Evolutionary conservation across 2,329 filamentous ascomycete genomes (phyloP), one percentile per base, ranked within the genome.

Genomic region (Huntiella savannae): DNA sequence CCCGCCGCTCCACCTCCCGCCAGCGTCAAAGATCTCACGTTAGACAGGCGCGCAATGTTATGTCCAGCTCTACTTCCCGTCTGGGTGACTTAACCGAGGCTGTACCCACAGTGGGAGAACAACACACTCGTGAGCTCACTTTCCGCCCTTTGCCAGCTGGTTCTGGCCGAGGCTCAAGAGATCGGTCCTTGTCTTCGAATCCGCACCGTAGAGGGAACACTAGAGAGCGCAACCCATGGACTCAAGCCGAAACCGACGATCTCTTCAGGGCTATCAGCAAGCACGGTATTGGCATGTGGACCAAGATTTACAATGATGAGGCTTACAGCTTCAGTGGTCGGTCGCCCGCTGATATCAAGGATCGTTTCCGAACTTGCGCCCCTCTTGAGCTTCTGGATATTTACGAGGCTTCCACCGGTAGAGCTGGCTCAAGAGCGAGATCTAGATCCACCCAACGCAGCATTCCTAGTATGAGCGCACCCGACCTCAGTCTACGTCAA

Each of bases 231-330:
- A 66, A 69, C 45, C 77, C 76, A 53, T 79, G 75, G 75, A 71
- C 73, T 0, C 73, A 79, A 50, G 69, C 75, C 48, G 75, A 79
- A 56, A 79, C 75, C 1, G 75, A 71, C 43, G 67, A 76, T 52
- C 62, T 79, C 6, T 57, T 79, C 11, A 60, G 76, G 2, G 75
- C 75, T 0, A 75, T 78, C 22, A 68, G 68, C 53, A 70, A 71
- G 32, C 68, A 79, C 54, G 76, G 76, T 1, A 70, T 79, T 6
- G 76, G 75, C 34, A 75, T 72, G 53, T 79, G 75, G 75, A 77
- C 72, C 6, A 70, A 65, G 47, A 79, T 79, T 32, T 59, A 79
- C 17, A 72, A 76, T 43, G 76, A 79, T 50, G 58, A 67, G 0
- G 68, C 68, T 37, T 79, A 76, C 55, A 64, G 58, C 8, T 79